Base-by-base conservation (phyloP, 768 basidiomycete species). In the Nevesoporus exiguus region DNA sequence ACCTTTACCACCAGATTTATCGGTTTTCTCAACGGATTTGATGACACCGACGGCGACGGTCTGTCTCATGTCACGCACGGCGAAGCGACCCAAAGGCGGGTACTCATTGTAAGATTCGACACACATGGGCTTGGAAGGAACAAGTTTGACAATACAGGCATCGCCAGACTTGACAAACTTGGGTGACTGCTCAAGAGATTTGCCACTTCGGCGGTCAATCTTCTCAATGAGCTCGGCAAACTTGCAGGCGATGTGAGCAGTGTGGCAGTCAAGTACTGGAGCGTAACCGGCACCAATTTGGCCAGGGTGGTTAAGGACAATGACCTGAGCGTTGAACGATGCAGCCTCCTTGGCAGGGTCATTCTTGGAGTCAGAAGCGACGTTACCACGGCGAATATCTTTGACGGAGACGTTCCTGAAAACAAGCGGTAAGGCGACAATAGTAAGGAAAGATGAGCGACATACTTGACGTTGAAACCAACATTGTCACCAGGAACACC, bases 111-210 rank as follows among this genome's bases (percentile, higher is more conserved):
- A 97, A 39, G 88, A 83, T 81, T 95, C 86, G 58, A 89, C 88
- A 78, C 87, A 89, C 89, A 96, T 93, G 61, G 95, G 95, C 85
- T 98, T 97, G 79, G 84, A 85, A 61, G 93, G 93, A 66, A 96
- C 77, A 60, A 97, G 90, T 79, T 97, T 97, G 79, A 93, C 94
- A 68, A 99, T 99, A 81, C 90, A 92, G 60, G 96, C 93, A 80
- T 99, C 97, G 76, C 97, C 97, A 55, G 93, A 95, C 84, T 98
- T 99, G 85, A 99, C 90, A 76, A 93, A 94, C 77, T 99, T 99
- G 77, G 97, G 97, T 52, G 72, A 27, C 67, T 79, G 77, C 75
- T 97, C 95, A 55, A 97, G 81, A 47, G 82, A 80, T 80, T 98
- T 98, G 75, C 96, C 96, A 71, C 90, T 88, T 74, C 96, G 93